Evolutionary conservation across 2,329 filamentous ascomycete species (phyloP), one percentile per base, ranked within the genome.

Genomic region (Graphiopsis chlorocephala): DNA sequence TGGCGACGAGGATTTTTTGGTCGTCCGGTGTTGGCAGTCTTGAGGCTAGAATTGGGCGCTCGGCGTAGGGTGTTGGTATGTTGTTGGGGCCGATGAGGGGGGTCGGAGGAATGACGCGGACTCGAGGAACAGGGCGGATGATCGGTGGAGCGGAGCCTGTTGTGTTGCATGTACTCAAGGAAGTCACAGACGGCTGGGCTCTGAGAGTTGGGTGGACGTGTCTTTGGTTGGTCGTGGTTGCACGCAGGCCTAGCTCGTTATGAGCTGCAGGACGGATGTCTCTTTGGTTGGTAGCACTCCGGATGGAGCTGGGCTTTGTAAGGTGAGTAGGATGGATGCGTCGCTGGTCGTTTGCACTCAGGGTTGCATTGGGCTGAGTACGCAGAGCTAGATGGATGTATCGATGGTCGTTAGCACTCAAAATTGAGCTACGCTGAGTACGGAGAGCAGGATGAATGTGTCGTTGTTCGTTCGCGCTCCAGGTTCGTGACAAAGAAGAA

Each of bases 361-460:
- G 10, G 12, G 12, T 45, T 8, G 38, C 7, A 12, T n/a, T 4
- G 23, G 20, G 58, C n/a, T 12, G 58, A 6, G 48, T 45, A 23
- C 60, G 33, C 10, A 55, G 33, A 23, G 33, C 8, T 20, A 33
- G 48, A 8, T 62, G 60, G 12, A 62, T 45, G 60, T 45, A 33
- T 29, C 48, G 52, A 12, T 62, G 23, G 17, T 52, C 15, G 29
- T 17, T 52, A 2, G 7, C 17, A 7, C 35, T 42, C 35, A 42
- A 8, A 7, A 10, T 42, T n/a, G 17, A 3, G 6, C 17, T 42
- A 42, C 6, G 42, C 5, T 11, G 28, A 14, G 47, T 45, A 10
- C 59, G 59, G 4, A 55, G 31, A 28, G 48, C 15, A n/a, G 59
- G 48, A 20, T 62, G 59, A 11, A 62, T 25, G 59, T 53, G 47